Evolutionary conservation across 2,329 filamentous ascomycete genomes (phyloP), one percentile per base, ranked within the genome.

Genomic region (Pseudogymnoascus sp.): DNA sequence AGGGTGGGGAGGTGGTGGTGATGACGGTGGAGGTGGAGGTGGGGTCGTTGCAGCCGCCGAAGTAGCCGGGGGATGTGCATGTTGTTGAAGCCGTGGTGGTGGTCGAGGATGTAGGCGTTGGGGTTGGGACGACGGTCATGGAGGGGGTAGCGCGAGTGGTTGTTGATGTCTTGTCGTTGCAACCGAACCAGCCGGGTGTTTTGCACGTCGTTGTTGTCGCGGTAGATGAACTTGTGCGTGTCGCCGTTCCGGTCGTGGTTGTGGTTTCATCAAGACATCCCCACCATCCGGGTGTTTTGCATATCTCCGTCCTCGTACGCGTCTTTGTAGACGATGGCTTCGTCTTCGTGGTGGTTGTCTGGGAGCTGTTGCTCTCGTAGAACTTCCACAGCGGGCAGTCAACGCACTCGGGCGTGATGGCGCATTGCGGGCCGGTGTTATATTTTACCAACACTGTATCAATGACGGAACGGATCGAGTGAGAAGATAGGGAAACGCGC

Each of bases 321-420:
- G 85, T 89, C 26, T n/a, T 53, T 31, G 47, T 53, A 31, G 26
- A 31, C 4, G 47, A 7, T 17, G 47, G 15, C 47, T 83, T 82
- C 2, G 84, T 85, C 2, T 81, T 81, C 1, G 83, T 81, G 1
- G 82, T 86, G 0, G 88, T 91, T 1, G 81, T 83, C 67, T 93
- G 88, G 1, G 90, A 95, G 31, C 89, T 89, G 73, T 97, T 97
- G 74, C 92, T 96, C 75, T 93, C 88, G 72, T 91, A 96, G 80
- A 92, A 96, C 71, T 96, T 96, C 95, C 95, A 97, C 63, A 88
- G 87, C 64, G 85, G 90, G 71, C 93, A 97, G 74, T 99, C 95
- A 42, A 89, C 86, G 73, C 95, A 97, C 62, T 91, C 87, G 21
- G 86, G 82, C 6, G 93, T 93, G 31, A 83, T 80, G 62, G 83